Base-by-base conservation (phyloP, 768 basidiomycete genomes). In the Pleurotus ostreatus region DNA sequence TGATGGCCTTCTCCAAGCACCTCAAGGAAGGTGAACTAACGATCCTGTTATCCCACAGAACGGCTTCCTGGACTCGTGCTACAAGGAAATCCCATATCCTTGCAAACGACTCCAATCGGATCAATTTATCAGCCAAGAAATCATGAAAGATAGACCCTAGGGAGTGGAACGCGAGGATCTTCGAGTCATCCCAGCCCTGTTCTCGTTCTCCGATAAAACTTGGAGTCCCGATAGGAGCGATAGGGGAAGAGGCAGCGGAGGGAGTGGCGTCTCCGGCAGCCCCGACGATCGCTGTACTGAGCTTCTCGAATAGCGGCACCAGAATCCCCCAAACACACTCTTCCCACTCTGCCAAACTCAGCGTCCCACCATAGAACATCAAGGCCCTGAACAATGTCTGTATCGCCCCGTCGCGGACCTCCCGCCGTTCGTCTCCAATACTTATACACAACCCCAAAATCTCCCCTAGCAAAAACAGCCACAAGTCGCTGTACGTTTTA, bases 301-400 rank as follows among this genome's bases (percentile, higher is more conserved):
- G 77, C 18, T 85, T 76, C 48, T 92, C 88, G 57, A 97, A 71
- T 3, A 98, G 75, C 5, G 94, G 94, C 70, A 96, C 92, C 11
- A 91, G 84, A 56, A 98, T 81, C 66, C 87, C 86, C 88, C 92
- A 94, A n/a, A 96, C 77, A 58, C 93, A 93, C 53, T 91, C 84
- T 41, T 89, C 84, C 96, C 96, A 99, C 0, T 89, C 90, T 5
- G 85, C 85, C 39, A 80, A 66, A 63, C 86, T 89, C 49, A 99
- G 74, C 0, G 88, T 92, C 6, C 86, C 84, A 2, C 96, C 96
- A 65, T 99, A 98, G 8, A 98, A 77, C 69, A 96, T 93, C 74
- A 98, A 83, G 2, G 93, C 92, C 47, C 95, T 81, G 72, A 97
- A 98, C 53, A 99, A 68, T 1, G 95, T 98, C 70, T 97, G 94